Evolutionary conservation across 202 grass and related monocot species (phyloP).

Genomic region (Musa balbisiana): DNA sequence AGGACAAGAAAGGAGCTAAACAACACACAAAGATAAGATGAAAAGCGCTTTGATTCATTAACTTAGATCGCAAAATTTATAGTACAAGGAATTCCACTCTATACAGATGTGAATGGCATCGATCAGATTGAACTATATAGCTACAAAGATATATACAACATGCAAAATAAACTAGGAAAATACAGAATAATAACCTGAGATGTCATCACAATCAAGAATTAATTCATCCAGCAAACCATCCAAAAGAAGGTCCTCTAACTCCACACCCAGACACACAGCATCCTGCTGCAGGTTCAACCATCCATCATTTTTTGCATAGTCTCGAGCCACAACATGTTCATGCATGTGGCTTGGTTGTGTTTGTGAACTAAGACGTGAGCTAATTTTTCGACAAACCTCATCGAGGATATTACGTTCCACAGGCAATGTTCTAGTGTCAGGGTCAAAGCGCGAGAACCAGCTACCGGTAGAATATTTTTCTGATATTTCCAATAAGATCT

Average conservation of each 20-base stretch:
- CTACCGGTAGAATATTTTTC: not conserved
- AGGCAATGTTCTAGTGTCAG: not conserved
- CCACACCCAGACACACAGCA: constrained; percentile 1
- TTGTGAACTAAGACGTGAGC: not conserved
- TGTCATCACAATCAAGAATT: constrained; percentile 1
- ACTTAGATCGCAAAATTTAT: too few species aligned
- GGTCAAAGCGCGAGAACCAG: constrained; percentile 14
- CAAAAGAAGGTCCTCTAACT: constrained; percentile 6
- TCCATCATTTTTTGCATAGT: constrained; percentile 4
- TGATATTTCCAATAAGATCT: constrained; percentile 10
- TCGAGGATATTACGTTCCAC: not conserved
- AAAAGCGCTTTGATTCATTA: too few species aligned
- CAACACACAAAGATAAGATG: too few species aligned
- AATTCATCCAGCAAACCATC: constrained; percentile 19
- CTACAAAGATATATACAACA: not conserved
- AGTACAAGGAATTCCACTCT: too few species aligned
- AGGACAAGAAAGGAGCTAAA: too few species aligned
- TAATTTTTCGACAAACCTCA: not conserved
- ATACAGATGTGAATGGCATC: too few species aligned
- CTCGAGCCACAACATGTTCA: constrained; percentile 7
- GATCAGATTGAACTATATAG: too few species aligned
- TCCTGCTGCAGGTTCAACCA: constrained; percentile 15
- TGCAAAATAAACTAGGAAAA: not conserved
- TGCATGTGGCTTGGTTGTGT: not conserved
- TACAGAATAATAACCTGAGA: not conserved